Evolutionary conservation across 371 early-diverging fungal genomes (phyloP).

Genomic region (Mortierella sp.): DNA sequence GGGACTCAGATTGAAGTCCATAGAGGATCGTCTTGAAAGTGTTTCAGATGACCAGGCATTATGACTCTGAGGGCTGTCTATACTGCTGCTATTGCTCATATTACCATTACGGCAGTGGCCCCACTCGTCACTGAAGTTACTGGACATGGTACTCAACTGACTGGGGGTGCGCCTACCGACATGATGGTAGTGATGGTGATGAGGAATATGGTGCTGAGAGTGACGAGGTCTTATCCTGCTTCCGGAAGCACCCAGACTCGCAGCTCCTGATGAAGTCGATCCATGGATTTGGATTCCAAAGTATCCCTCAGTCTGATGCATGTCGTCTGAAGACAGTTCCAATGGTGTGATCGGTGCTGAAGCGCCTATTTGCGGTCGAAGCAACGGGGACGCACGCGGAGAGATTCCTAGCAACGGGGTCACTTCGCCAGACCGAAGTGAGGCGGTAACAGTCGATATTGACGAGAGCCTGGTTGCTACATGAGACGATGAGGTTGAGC

Average conservation of each 20-base stretch:
- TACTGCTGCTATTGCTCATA: neutral
- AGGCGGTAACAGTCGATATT: neutral
- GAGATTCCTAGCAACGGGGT: constrained; percentile 25
- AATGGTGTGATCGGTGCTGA: constrained; percentile 46
- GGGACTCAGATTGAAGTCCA: constrained; percentile 20
- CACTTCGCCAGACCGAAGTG: constrained; percentile 22
- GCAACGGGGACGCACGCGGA: constrained; percentile 32
- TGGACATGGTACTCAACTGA: neutral
- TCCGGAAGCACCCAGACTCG: neutral
- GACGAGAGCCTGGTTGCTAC: constrained; percentile 3
- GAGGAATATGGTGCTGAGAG: constrained; percentile 1
- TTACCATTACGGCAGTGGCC: neutral
- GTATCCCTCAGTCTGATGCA: constrained; percentile 13
- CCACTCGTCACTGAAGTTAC: neutral
- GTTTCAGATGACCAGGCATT: neutral
- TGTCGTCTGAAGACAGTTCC: constrained; percentile 30
- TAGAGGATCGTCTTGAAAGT: constrained; percentile 11
- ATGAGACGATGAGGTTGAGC: constrained; percentile 10
- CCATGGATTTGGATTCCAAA: constrained; percentile 16
- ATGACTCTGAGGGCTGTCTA: too few species aligned
- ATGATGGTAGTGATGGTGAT: constrained; percentile 8
- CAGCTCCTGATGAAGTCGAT: neutral
- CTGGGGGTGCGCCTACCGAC: constrained; percentile 3
- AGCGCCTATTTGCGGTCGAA: constrained; percentile 31
- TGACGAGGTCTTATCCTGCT: neutral